These are phyloP conservation scores for Typha latifolia DNA, from an alignment of 176 grass and related monocot species.

Conservation along the genomic window DNA sequence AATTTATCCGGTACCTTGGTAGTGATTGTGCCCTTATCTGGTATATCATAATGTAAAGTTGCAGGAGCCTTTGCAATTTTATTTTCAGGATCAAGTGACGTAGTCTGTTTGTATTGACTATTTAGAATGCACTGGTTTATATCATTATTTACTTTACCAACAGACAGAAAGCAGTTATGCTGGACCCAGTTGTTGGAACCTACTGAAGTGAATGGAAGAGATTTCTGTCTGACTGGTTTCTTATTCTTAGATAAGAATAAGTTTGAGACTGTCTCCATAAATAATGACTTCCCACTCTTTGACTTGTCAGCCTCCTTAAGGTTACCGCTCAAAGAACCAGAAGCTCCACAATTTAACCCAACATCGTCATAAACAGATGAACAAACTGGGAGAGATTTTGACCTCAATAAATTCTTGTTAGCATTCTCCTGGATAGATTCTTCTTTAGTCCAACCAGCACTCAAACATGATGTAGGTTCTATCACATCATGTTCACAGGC, in stretches of 20 bases:
- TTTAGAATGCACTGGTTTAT: constrained; percentile 17
- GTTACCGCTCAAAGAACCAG: constrained; percentile 5
- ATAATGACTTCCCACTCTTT: constrained; percentile 52
- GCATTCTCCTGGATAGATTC: no score
- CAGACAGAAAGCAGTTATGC: constrained; percentile 7
- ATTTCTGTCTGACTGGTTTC: constrained; percentile 33
- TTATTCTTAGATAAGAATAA: constrained; percentile 71
- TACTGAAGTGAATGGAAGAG: constrained; percentile 9
- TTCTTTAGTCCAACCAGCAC: no score
- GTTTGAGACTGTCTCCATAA: constrained; percentile 67
- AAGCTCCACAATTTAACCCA: constrained; percentile 21
- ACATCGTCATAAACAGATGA: constrained; percentile 25
- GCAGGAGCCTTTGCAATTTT: constrained; percentile 13
- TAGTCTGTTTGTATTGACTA: constrained; percentile 11
- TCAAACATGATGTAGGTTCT: constrained; percentile 31
- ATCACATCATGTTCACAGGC: constrained; percentile 25
- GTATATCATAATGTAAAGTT: constrained; percentile 26
- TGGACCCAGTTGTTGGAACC: constrained; percentile 17
- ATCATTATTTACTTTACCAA: constrained; percentile 12
- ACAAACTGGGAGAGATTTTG: constrained; percentile 58
- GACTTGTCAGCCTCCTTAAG: constrained; percentile 36
- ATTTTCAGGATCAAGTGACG: constrained; percentile 13
- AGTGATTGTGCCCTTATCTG: constrained; percentile 16
- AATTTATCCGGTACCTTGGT: constrained; percentile 43
- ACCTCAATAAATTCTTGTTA: constrained; percentile 25